Conservation (phyloP, 2,329 filamentous ascomycete genomes). For the Periconia sp. region DNA sequence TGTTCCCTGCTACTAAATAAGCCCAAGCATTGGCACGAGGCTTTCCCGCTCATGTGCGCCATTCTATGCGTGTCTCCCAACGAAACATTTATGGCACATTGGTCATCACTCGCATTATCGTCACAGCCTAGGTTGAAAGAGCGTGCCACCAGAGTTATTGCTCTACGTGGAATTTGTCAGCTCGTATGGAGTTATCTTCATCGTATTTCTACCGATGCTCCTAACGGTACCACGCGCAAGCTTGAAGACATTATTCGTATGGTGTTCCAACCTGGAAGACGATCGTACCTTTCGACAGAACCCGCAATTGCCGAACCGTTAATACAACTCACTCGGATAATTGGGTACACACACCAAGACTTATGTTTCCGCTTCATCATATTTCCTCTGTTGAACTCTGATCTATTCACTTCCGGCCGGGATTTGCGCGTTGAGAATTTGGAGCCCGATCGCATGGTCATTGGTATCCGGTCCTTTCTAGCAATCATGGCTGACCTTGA, state of each 20-base stretch:
- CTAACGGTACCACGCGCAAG: constrained; percentile 70
- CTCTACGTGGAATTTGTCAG: constrained; percentile 85
- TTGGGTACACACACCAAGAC: constrained; percentile 91
- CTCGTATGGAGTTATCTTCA: constrained; percentile 95
- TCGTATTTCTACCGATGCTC: constrained; percentile 69
- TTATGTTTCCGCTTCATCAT: constrained; percentile 90
- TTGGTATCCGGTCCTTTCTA: constrained; percentile 91
- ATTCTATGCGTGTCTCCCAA: constrained; percentile 85
- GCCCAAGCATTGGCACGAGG: constrained; percentile 85
- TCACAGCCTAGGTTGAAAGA: constrained; percentile 85
- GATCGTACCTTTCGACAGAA: constrained; percentile 80
- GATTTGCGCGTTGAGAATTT: constrained; percentile 88
- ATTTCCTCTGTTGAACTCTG: constrained; percentile 93
- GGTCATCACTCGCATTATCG: constrained; percentile 78
- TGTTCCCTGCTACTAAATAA: constrained; percentile 85
- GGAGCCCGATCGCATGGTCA: constrained; percentile 95
- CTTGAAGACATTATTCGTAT: constrained; percentile 87
- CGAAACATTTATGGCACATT: constrained; percentile 82
- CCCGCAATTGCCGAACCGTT: constrained; percentile 82
- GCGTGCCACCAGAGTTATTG: constrained; percentile 72
- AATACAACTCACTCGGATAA: constrained; percentile 90
- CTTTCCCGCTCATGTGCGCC: constrained; percentile 85
- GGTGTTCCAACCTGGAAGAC: constrained; percentile 77
- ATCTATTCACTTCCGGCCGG: constrained; percentile 75
- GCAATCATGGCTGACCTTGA: constrained; percentile 93